Evolutionary conservation across 257 asterid genomes (phyloP), one percentile per base, ranked within the genome.

Genomic region (Solanum arcanum): DNA sequence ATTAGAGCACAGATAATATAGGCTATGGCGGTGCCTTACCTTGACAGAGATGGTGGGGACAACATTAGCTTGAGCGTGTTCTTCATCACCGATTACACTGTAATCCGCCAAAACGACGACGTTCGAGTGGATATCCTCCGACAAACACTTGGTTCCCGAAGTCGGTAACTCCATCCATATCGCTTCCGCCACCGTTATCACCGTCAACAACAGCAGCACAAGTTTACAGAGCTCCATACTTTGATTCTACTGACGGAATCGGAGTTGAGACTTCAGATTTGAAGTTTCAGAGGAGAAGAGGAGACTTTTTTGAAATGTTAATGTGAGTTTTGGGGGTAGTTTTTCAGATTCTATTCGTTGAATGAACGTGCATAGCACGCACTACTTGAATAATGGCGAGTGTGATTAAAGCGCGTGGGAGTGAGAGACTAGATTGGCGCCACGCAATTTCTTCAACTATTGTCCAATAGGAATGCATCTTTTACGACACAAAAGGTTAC

Each of bases 61-160:
- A 87, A 27, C 90, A 69, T 80, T 88, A 66, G 90, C 89, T 29
- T 74, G 89, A 31, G 90, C 91, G 89, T 90, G 90, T 3, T 91
- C 92, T 68, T 88, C 94, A 18, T 94, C 95, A 86, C 89, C 59
- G 91, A 94, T 90, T 69, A 98, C 93, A 82, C 76, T 90, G 91
- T 94, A 96, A 89, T 96, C 98, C 1, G 91, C 93, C 86, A 96
- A 85, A 89, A 95, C 98, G 73, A 96, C 98, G 89, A 93, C 95
- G 92, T 92, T 91, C 86, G 27, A 88, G 86, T 91, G 94, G 68
- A 96, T 77, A 9, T 94, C 98, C 86, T 96, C 98, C 27, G 98
- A 94, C 16, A 96, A 86, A 86, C 99, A 96, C 92, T 94, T 96
- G 56, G 93, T 74, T n/a, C 96, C 99, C 44, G 94, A 39, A 31